Percentiles rank a stretch among this genome's conserved stretches.
phyloP scores from a whole-genome alignment of 2,329 filamentous ascomycete species.

The Verticillium dahliae region DNA sequence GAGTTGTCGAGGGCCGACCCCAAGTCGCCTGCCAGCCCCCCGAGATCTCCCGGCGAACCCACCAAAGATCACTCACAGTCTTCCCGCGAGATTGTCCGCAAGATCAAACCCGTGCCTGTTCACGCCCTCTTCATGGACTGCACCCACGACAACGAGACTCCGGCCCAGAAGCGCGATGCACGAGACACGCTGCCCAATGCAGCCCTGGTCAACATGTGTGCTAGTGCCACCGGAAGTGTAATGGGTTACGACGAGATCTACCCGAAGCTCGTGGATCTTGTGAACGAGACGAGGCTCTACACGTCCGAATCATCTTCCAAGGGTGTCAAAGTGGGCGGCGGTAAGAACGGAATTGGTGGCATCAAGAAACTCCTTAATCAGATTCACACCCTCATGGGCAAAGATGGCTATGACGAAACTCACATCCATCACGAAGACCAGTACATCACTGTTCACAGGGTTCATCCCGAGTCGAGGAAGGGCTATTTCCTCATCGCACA shows the following conservation, averaged over 20 bases:
- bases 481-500: slow-evolving; percentile 95
- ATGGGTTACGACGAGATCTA: slow-evolving; percentile 99
- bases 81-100: slow-evolving; percentile 62
- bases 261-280: slow-evolving; percentile 85
- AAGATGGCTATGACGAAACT: slow-evolving; percentile 88
- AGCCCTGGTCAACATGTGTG: slow-evolving; percentile 91
- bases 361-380: slow-evolving; percentile 91
- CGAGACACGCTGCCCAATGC: slow-evolving; percentile 91
- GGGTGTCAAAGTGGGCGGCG: slow-evolving; percentile 58
- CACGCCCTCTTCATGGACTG: slow-evolving; percentile 98
- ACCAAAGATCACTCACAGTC: slow-evolving; percentile 24
- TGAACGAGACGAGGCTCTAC: slow-evolving; percentile 82
- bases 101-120: slow-evolving; percentile 80
- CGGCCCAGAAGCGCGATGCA: slow-evolving; percentile 89
- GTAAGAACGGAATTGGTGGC: slow-evolving; percentile 79
- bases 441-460: slow-evolving; percentile 92
- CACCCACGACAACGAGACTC: slow-evolving; percentile 96
- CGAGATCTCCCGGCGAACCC: slow-evolving; percentile 22
- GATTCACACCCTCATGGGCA: slow-evolving; percentile 92
- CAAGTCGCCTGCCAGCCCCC: slow-evolving; percentile 19
- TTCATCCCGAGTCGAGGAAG: slow-evolving; percentile 86
- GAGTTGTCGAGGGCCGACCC: slow-evolving; percentile 63
- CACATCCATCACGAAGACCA: slow-evolving; percentile 95
- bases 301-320: slow-evolving; percentile 64
- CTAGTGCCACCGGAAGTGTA: slow-evolving; percentile 88